These are phyloP conservation scores for Pythium plurisporium DNA, from an alignment of 352 stramenopile genomes.

Conservation along the genomic window DNA sequence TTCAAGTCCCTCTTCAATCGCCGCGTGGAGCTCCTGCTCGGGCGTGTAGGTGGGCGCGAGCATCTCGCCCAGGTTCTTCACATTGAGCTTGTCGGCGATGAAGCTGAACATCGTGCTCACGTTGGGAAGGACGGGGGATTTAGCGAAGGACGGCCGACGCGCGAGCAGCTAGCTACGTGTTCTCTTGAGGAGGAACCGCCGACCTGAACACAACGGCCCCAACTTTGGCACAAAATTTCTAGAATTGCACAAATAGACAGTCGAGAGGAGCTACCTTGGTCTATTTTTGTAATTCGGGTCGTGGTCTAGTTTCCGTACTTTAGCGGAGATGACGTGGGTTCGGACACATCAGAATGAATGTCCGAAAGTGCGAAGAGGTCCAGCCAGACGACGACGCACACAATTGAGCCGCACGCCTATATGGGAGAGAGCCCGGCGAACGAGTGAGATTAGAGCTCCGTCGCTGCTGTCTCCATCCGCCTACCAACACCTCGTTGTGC, in stretches of 20 bases:
- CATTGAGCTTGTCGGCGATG: slow-evolving; percentile 87
- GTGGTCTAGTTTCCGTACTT: slow-evolving; percentile 7
- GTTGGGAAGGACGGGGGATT: no score
- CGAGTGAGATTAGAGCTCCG: no score
- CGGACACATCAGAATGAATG: slow-evolving; percentile 3
- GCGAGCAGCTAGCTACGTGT: slow-evolving; percentile 2
- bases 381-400: no score
- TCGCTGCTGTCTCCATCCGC: no score
- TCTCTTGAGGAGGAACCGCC: neutral
- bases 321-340: neutral
- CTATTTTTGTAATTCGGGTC: neutral
- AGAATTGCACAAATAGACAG: slow-evolving; percentile 16
- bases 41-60: slow-evolving; percentile 81
- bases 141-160: no score
- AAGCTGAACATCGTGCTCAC: slow-evolving; percentile 74
- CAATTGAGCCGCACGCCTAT: no score
- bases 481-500: no score
- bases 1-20: slow-evolving; percentile 66
- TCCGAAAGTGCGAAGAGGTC: neutral
- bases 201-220: slow-evolving; percentile 3
- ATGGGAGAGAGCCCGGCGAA: no score
- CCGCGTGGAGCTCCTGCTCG: slow-evolving; percentile 79
- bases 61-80: slow-evolving; percentile 86
- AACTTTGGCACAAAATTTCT: neutral
- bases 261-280: no score